Percentiles rank a stretch among this genome's conserved stretches.
phyloP scores from a whole-genome alignment of 2,329 filamentous ascomycete genomes.

The Thielaviopsis punctulata region DNA sequence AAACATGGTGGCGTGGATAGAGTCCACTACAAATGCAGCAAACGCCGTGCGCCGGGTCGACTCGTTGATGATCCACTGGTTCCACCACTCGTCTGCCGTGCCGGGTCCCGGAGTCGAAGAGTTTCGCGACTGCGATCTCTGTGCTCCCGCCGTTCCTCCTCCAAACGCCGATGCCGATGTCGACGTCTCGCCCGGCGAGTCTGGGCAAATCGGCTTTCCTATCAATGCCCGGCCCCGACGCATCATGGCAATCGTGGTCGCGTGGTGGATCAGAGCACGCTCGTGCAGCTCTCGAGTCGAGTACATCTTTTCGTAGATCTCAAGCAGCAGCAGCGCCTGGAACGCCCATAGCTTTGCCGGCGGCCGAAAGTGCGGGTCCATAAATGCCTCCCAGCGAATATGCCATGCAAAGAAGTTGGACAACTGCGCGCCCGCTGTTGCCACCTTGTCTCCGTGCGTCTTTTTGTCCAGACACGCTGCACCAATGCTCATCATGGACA shows the following conservation, averaged over 20 bases:
- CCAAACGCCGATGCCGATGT: background rate
- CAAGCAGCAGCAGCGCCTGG: conserved; percentile 72
- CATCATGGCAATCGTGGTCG: conserved; percentile 90
- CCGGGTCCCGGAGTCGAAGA: conserved; percentile 44
- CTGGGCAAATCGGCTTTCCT: conserved; percentile 41
- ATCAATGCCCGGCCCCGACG: conserved; percentile 80
- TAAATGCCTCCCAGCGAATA: conserved; percentile 90
- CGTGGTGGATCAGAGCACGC: conserved; percentile 89
- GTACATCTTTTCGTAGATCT: conserved; percentile 97
- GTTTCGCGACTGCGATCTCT: conserved; percentile 33
- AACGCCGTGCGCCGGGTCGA: conserved; percentile 80
- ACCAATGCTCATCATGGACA: conserved; percentile 84
- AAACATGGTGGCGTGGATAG: conserved; percentile 94
- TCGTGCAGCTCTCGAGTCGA: conserved; percentile 84
- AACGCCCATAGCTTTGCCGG: conserved; percentile 95
- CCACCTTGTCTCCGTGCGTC: conserved; percentile 54
- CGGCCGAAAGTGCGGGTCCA: conserved; percentile 73
- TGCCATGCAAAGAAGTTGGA: conserved; percentile 87
- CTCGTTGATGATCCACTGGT: conserved; percentile 88
- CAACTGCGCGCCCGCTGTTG: conserved; percentile 60
- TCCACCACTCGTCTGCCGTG: conserved; percentile 82
- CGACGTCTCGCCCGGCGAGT: background rate
- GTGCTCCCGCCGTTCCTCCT: conserved; percentile 45
- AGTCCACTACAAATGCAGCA: conserved; percentile 87
- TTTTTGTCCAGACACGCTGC: conserved; percentile 76